Evolutionary conservation across 805 yeast species (phyloP).

Genomic region (Groenewaldozyma tartarivorans): DNA sequence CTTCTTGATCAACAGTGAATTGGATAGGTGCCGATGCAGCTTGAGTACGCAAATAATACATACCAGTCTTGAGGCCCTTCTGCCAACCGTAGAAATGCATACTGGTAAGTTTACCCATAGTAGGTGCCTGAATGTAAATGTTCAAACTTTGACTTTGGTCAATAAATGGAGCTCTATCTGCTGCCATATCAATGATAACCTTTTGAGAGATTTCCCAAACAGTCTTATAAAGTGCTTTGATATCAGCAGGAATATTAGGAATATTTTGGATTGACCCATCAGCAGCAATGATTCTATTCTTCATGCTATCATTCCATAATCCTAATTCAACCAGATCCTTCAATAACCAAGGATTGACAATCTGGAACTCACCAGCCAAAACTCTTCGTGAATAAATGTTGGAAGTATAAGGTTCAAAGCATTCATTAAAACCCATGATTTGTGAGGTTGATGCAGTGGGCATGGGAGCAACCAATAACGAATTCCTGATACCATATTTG

Average conservation of each 20-base stretch:
- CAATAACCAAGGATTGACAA: slow-evolving; percentile 73
- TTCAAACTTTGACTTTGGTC: slow-evolving; percentile 92
- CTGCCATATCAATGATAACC: slow-evolving; percentile 71
- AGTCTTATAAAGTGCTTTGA: slow-evolving; percentile 68
- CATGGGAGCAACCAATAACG: slow-evolving; percentile 86
- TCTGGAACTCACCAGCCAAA: slow-evolving; percentile 82
- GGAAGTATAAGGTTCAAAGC: slow-evolving; percentile 90
- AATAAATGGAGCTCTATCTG: slow-evolving; percentile 58
- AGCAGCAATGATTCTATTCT: slow-evolving; percentile 58
- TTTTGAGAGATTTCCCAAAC: slow-evolving; percentile 92
- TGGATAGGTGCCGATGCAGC: slow-evolving; percentile 95
- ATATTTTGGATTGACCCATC: slow-evolving; percentile 80
- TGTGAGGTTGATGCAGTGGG: slow-evolving; percentile 97
- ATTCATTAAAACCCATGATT: slow-evolving; percentile 83
- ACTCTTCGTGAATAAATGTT: slow-evolving; percentile 83
- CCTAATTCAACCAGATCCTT: slow-evolving; percentile 70
- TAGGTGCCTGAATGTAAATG: slow-evolving; percentile 74
- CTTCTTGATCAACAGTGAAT: slow-evolving; percentile 53
- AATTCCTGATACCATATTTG: slow-evolving; percentile 66
- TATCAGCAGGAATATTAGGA: slow-evolving; percentile 54
- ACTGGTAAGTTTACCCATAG: slow-evolving; percentile 86
- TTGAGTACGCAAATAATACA: slow-evolving; percentile 91
- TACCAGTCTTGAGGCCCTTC: slow-evolving; percentile 93
- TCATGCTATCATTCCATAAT: slow-evolving; percentile 68
- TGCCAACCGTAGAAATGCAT: slow-evolving; percentile 99